Evolutionary conservation across 768 basidiomycete species (phyloP).

Genomic region (Russula sp.): DNA sequence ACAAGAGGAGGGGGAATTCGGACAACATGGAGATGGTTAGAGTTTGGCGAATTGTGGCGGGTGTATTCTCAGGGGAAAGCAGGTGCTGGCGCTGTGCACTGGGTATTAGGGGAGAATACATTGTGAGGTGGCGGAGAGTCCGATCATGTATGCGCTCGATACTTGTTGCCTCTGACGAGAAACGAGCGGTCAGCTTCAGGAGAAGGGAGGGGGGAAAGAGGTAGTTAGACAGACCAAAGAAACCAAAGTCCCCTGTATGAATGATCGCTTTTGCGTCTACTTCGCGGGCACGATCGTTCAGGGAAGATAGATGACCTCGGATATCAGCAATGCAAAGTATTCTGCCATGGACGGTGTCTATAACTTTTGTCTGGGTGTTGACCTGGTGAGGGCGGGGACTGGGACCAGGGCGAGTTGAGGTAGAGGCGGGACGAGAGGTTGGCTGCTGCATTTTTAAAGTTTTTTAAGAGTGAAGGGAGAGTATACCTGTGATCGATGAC

Average conservation of each 20-base stretch:
- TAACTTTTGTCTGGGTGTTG: conserved; percentile 72
- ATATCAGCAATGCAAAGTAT: conserved; percentile 96
- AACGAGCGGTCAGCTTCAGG: conserved; percentile 19
- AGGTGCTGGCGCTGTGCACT: conserved; percentile 75
- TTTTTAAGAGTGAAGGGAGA: neutral
- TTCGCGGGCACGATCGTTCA: conserved; percentile 88
- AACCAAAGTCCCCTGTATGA: conserved; percentile 98
- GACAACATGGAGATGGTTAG: conserved; percentile 77
- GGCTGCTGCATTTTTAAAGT: conserved; percentile 41
- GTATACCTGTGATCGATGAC: neutral
- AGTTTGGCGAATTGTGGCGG: conserved; percentile 62
- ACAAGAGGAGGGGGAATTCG: conserved; percentile 88
- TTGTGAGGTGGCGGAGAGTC: conserved; percentile 90
- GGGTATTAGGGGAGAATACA: conserved; percentile 92
- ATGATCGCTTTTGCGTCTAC: conserved; percentile 88
- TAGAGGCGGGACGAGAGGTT: conserved; percentile 51
- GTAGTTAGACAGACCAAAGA: conserved; percentile 58
- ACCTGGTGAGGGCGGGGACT: conserved; percentile 53
- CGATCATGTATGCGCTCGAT: conserved; percentile 90
- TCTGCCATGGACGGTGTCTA: conserved; percentile 75
- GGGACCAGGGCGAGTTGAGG: conserved; percentile 50
- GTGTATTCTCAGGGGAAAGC: conserved; percentile 62
- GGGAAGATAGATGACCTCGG: conserved; percentile 76
- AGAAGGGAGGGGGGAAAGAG: neutral
- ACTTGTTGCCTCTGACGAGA: conserved; percentile 58